A percentile compares a stretch with the other conserved stretches of the same genome.
phyloP scores from a whole-genome alignment of 2,329 filamentous ascomycete species.

The Curvularia hawaiiensis region DNA sequence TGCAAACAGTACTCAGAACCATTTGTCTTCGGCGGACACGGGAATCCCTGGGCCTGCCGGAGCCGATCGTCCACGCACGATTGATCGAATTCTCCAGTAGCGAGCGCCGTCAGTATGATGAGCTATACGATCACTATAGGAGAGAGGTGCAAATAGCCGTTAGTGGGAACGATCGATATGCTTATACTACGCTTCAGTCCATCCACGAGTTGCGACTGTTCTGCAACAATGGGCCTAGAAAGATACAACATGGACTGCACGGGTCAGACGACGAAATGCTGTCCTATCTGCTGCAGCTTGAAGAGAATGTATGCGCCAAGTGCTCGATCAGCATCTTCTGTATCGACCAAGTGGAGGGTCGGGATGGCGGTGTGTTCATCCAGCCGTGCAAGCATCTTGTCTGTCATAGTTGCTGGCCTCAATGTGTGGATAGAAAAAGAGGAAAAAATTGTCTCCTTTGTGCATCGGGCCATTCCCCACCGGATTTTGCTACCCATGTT shows the following conservation, averaged over 20 bases:
- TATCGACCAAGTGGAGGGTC: constrained; percentile 2
- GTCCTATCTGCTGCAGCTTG: constrained; percentile 12
- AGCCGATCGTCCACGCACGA: constrained; percentile 4
- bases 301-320: constrained; percentile 5
- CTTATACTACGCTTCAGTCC: constrained; percentile 14
- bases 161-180: constrained; percentile 5
- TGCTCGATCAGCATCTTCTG: constrained; percentile 5
- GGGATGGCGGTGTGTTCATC: constrained; percentile 7
- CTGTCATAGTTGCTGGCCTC: constrained; percentile 12
- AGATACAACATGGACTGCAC: background rate
- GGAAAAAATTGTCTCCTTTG: constrained; percentile 3
- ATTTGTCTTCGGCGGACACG: constrained; percentile 20
- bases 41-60: constrained; percentile 12
- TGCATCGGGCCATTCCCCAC: constrained; percentile 3
- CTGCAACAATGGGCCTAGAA: constrained; percentile 21
- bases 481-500: constrained; percentile 1
- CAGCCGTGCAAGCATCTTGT: constrained; percentile 11
- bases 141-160: constrained; percentile 13
- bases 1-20: constrained; percentile 12
- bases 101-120: constrained; percentile 5
- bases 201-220: constrained; percentile 22
- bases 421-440: background rate
- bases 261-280: constrained; percentile 11
- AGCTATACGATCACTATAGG: constrained; percentile 10
- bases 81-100: constrained; percentile 1